phyloP scores from a whole-genome alignment of 2,329 filamentous ascomycete species.

The Alternaria triticina region DNA sequence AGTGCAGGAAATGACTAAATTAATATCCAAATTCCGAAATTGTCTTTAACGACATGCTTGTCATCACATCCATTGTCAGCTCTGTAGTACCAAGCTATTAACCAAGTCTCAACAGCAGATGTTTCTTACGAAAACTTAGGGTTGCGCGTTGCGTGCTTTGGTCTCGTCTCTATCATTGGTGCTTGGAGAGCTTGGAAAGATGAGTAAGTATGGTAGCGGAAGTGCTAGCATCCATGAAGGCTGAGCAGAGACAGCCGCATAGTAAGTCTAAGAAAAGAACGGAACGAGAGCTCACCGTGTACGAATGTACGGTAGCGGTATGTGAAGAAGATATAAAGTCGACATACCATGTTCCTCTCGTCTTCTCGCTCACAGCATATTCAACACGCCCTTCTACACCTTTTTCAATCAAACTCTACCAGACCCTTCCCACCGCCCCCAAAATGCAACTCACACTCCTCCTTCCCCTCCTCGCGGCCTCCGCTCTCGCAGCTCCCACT shows the following conservation, averaged over 20 bases:
- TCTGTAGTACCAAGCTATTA: neutral
- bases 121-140: neutral
- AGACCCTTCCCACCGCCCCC: no score
- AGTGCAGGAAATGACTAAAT: neutral
- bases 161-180: no score
- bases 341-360: neutral
- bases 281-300: neutral
- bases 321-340: neutral
- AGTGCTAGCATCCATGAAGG: neutral
- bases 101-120: neutral
- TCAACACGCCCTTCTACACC: neutral
- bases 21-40: neutral
- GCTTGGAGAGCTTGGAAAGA: no score
- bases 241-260: neutral
- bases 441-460: conserved; percentile 20
- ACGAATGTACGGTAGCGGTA: neutral
- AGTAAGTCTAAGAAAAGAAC: neutral
- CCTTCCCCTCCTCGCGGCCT: conserved; percentile 17
- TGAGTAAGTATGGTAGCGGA: neutral
- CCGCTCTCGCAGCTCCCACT: conserved; percentile 11
- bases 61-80: neutral
- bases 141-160: neutral
- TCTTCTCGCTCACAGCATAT: neutral
- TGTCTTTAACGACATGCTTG: neutral
- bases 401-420: no score